These are phyloP conservation scores for Metarhizium album DNA, from an alignment of 2,329 filamentous ascomycete genomes.

Conservation along the genomic window DNA sequence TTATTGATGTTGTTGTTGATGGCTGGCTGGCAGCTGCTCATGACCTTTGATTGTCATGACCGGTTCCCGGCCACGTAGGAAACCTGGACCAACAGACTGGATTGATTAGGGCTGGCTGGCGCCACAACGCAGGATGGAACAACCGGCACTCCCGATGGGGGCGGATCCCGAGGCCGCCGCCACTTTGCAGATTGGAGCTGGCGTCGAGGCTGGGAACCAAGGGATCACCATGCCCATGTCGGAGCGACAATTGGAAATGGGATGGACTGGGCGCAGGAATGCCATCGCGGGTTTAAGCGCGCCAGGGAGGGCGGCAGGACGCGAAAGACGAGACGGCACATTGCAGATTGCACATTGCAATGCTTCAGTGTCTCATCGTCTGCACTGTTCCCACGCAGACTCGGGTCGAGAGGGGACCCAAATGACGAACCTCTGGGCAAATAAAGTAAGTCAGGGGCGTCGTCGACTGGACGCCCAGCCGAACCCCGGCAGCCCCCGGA, in stretches of 20 bases:
- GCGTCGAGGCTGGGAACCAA: background rate
- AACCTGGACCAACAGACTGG: background rate
- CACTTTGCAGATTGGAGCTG: background rate
- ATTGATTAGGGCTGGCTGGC: no score
- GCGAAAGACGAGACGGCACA: no score
- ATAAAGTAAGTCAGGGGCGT: conserved; percentile 1
- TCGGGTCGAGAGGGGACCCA: no score
- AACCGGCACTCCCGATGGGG: background rate
- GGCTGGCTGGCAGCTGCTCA: no score
- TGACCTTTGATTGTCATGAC: no score
- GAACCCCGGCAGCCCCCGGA: background rate
- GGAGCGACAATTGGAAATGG: background rate
- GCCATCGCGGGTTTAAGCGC: background rate
- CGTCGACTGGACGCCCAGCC: background rate
- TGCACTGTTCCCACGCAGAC: background rate
- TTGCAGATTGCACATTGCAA: no score
- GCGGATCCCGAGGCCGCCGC: background rate
- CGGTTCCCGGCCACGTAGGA: background rate
- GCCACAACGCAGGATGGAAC: background rate
- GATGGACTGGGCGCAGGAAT: background rate
- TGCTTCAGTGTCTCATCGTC: no score
- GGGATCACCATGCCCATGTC: background rate
- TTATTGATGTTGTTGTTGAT: no score
- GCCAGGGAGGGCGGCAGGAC: no score
- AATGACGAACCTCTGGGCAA: background rate